Base-by-base conservation (phyloP, 768 basidiomycete species). In the Rhodosporidiobolus sp. region DNA sequence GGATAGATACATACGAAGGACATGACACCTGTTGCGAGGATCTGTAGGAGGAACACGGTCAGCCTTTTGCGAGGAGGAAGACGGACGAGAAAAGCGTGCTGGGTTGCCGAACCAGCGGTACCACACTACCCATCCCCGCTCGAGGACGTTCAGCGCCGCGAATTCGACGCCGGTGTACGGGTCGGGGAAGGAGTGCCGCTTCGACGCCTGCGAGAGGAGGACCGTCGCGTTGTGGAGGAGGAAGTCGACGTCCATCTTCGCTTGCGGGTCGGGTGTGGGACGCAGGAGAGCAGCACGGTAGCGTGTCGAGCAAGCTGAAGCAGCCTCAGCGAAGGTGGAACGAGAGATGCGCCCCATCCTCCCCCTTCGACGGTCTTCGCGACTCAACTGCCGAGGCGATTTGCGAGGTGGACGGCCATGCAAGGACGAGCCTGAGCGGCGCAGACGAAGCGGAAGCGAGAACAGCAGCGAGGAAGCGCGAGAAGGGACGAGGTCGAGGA, bases 21-120 rank as follows among this genome's bases (percentile, higher is more conserved):
- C 87, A 91, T 87, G 65, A 97, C 83, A 63, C 94, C 94, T 0
- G 95, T 98, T 26, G 95, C 95, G 75, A 98, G 84, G 68, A 94
- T 79, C 0, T 43, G 38, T 14, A 43, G 7, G 38, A 43, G 38
- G 38, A 43, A n/a, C 38, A 14, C 7, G 38, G 38, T 43, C 38
- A 43, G 38, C 38, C 14, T n/a, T n/a, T n/a, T n/a, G n/a, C 38
- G 38, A 43, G 38, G 38, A 43, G 38, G 38, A 43, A 43, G 38
- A 43, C 7, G 38, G 14, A 7, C 8, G 38, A 43, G 38, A 43
- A 14, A 43, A 43, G 38, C 38, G 38, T 14, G 14, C 38, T 14
- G 94, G 94, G 83, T 95, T 93, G 67, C 88, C 91, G 60, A 94
- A 88, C 84, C 84, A 88, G 52, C 90, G 82, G 78, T 96, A 96